A percentile compares a stretch with the other conserved stretches of the same genome.
Evolutionary conservation across 1,284 basidiomycete species (phyloP).

Genomic region (Leccinum griseonigrum): DNA sequence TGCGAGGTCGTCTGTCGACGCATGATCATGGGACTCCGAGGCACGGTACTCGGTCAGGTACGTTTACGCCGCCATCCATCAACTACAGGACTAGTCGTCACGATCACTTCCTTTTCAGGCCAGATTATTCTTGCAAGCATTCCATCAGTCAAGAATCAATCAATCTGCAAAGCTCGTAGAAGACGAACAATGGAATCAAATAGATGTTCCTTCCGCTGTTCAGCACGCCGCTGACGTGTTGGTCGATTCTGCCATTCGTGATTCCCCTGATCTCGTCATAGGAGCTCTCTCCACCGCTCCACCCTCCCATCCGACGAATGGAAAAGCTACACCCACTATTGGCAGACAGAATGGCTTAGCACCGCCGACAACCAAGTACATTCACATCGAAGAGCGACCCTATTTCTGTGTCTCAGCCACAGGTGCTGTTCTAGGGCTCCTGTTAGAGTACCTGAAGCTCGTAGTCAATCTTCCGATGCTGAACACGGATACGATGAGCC

Average conservation of each 20-base stretch:
- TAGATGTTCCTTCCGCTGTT: constrained; percentile 63
- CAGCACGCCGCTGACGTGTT: constrained; percentile 77
- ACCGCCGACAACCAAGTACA: constrained; percentile 55
- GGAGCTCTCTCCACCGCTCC: constrained; percentile 6
- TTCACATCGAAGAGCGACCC: constrained; percentile 80
- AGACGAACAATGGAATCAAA: constrained; percentile 85
- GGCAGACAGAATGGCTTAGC: constrained; percentile 31
- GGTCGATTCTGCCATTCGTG: constrained; percentile 78
- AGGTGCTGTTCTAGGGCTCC: constrained; percentile 69
- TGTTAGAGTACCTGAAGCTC: constrained; percentile 86
- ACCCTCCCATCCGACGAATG: constrained; percentile 20
- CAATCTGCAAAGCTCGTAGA: constrained; percentile 88
- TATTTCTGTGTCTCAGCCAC: constrained; percentile 91
- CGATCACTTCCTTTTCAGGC: constrained; percentile 47
- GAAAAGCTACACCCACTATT: constrained; percentile 24
- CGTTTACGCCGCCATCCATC: constrained; percentile 7
- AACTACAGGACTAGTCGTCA: background rate
- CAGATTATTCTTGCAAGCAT: constrained; percentile 81
- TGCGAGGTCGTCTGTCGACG: constrained; percentile 83
- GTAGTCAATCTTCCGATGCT: constrained; percentile 87
- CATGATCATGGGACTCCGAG: constrained; percentile 91
- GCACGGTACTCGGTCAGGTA: constrained; percentile 80
- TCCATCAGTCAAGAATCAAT: constrained; percentile 83
- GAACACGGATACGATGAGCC: constrained; percentile 92
- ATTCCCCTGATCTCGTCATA: constrained; percentile 70